Evolutionary conservation across 2,329 filamentous ascomycete genomes (phyloP).

Genomic region (Lachnum nothofagi): DNA sequence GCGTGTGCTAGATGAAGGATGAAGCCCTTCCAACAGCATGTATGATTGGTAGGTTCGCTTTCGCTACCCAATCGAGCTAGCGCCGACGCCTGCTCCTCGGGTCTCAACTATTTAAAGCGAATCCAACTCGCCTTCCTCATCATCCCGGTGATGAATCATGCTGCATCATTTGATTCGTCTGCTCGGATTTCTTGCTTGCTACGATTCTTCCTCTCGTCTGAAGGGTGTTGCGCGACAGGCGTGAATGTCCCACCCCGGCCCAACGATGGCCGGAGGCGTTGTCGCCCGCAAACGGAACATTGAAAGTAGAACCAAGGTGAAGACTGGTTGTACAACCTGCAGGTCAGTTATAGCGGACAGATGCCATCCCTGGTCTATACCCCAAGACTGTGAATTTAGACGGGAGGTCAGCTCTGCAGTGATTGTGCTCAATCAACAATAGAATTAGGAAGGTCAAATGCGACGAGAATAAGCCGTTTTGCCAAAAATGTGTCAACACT

Average conservation of each 20-base stretch:
- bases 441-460: conserved; percentile 43
- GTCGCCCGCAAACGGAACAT: conserved; percentile 29
- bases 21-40: conserved; percentile 7
- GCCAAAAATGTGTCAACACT: conserved; percentile 32
- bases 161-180: conserved; percentile 26
- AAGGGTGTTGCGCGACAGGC: conserved; percentile 18
- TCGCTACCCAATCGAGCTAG: conserved; percentile 27
- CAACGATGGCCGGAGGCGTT: conserved; percentile 25
- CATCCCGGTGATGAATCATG: conserved; percentile 14
- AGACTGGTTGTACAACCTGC: conserved; percentile 41
- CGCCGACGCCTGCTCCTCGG: conserved; percentile 11
- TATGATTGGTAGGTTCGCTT: conserved; percentile 35
- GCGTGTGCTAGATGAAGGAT: conserved; percentile 6
- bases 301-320: conserved; percentile 35
- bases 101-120: conserved; percentile 12
- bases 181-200: conserved; percentile 24
- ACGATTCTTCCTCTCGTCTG: conserved; percentile 23
- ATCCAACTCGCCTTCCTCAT: conserved; percentile 14
- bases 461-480: conserved; percentile 26
- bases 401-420: conserved; percentile 11
- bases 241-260: conserved; percentile 11
- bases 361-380: conserved; percentile 17
- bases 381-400: conserved; percentile 15
- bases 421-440: conserved; percentile 27
- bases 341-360: conserved; percentile 33